phyloP scores from a whole-genome alignment of 2,329 filamentous ascomycete species.

The Colletotrichum coccodes region DNA sequence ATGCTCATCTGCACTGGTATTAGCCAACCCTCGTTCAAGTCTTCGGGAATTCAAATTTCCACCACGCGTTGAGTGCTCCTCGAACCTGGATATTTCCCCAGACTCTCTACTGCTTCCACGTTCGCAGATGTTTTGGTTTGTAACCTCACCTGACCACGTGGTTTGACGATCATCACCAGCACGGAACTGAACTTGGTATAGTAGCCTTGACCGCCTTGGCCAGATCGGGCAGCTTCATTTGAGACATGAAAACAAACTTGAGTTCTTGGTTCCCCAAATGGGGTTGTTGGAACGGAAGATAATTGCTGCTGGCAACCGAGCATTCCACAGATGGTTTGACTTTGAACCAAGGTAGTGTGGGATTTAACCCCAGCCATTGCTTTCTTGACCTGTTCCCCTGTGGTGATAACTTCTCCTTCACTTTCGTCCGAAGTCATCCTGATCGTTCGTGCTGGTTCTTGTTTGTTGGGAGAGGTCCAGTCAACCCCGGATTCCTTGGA shows the following conservation, averaged over 20 bases:
- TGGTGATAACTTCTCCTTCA: slow-evolving; percentile 1
- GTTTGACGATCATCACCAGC: not conserved
- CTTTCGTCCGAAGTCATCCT: not conserved
- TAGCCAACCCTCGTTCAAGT: too few relatives aligned
- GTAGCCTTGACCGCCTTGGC: not conserved
- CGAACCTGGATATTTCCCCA: not conserved
- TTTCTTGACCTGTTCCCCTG: not conserved
- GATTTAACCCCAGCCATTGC: not conserved
- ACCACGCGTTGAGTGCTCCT: too few relatives aligned
- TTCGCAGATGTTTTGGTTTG: not conserved
- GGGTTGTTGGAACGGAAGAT: slow-evolving; percentile 5
- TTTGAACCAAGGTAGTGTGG: not conserved
- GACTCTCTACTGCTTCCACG: not conserved
- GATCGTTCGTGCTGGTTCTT: not conserved
- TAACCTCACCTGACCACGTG: not conserved
- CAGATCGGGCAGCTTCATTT: not conserved
- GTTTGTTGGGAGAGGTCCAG: not conserved
- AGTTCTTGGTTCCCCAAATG: not conserved
- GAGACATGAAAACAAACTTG: slow-evolving; percentile 17
- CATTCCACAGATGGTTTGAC: slow-evolving; percentile 9
- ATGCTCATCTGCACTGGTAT: too few relatives aligned
- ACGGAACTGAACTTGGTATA: not conserved
- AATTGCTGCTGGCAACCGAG: slow-evolving; percentile 21
- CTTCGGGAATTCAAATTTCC: too few relatives aligned
- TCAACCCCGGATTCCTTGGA: not conserved